Percentiles rank a stretch among this genome's conserved stretches.
Conservation (phyloP, 768 basidiomycete species). For the Termitomyces bulborhizus region DNA sequence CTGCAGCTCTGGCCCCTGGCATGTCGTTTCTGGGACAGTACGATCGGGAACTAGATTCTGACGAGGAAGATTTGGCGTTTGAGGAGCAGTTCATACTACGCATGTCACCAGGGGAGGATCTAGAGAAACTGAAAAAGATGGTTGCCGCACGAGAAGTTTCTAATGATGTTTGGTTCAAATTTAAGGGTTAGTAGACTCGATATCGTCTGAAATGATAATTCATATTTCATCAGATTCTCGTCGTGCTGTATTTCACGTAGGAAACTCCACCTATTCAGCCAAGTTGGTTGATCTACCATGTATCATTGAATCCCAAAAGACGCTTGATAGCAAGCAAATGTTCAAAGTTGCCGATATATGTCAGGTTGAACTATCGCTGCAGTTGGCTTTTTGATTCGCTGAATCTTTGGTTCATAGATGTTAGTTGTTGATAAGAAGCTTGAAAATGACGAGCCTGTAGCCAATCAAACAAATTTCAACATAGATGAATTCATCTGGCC, state of each 20-base stretch:
- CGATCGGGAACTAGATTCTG: slow-evolving; percentile 91
- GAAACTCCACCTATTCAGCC: slow-evolving; percentile 72
- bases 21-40: slow-evolving; percentile 88
- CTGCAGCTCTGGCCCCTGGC: slow-evolving; percentile 74
- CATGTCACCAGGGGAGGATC: slow-evolving; percentile 81
- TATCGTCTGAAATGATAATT: background rate
- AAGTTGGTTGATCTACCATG: slow-evolving; percentile 96
- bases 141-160: slow-evolving; percentile 70
- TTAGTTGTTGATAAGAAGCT: slow-evolving; percentile 78
- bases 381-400: slow-evolving; percentile 5
- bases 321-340: slow-evolving; percentile 92
- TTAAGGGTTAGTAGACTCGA: slow-evolving; percentile 61
- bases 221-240: slow-evolving; percentile 64
- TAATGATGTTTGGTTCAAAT: slow-evolving; percentile 95
- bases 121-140: slow-evolving; percentile 75
- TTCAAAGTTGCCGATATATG: slow-evolving; percentile 99
- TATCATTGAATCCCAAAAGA: slow-evolving; percentile 93
- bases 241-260: slow-evolving; percentile 84
- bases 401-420: slow-evolving; percentile 52
- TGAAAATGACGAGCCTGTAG: slow-evolving; percentile 60
- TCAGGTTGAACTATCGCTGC: slow-evolving; percentile 50
- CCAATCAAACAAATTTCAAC: slow-evolving; percentile 66
- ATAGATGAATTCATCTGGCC: slow-evolving; percentile 97
- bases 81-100: slow-evolving; percentile 96
- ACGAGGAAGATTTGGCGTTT: slow-evolving; percentile 90